Conservation (phyloP, 768 basidiomycete genomes). For the Gloeopeniophorella convolvens region DNA sequence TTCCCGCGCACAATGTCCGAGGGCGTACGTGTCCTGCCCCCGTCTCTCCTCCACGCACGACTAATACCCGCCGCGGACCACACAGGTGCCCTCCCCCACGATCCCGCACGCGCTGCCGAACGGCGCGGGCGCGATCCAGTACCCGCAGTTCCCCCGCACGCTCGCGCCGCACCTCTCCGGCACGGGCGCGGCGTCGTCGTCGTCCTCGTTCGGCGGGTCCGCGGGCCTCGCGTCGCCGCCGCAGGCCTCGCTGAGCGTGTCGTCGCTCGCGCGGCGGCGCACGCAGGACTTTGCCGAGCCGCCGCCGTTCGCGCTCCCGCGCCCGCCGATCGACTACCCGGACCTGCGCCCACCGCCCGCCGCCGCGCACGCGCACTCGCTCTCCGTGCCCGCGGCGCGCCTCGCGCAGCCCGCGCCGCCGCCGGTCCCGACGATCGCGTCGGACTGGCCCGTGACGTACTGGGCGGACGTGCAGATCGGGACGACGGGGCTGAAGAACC, state of each 20-base stretch:
- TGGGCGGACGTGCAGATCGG: constrained; percentile 81
- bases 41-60: constrained; percentile 2
- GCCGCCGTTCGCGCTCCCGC: constrained; percentile 43
- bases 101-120: constrained; percentile 31
- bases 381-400: constrained; percentile 29
- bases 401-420: too few relatives aligned
- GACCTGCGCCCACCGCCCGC: constrained; percentile 76
- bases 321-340: constrained; percentile 74
- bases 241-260: constrained; percentile 78
- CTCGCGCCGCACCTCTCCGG: constrained; percentile 33
- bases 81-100: constrained; percentile 33
- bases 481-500: constrained; percentile 84
- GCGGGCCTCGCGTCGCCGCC: constrained; percentile 54
- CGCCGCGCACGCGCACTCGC: constrained; percentile 42
- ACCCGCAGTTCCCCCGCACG: constrained; percentile 42
- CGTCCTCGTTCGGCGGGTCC: constrained; percentile 38
- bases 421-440: constrained; percentile 57
- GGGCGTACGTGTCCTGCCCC: constrained; percentile 18
- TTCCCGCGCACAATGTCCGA: constrained; percentile 17
- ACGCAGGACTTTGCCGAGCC: constrained; percentile 80
- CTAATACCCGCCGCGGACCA: background rate
- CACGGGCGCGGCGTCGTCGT: too few relatives aligned
- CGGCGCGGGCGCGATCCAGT: constrained; percentile 48
- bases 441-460: constrained; percentile 76
- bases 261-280: constrained; percentile 61